phyloP scores from a whole-genome alignment of 1,284 basidiomycete species.

The Heterobasidion occidentale region DNA sequence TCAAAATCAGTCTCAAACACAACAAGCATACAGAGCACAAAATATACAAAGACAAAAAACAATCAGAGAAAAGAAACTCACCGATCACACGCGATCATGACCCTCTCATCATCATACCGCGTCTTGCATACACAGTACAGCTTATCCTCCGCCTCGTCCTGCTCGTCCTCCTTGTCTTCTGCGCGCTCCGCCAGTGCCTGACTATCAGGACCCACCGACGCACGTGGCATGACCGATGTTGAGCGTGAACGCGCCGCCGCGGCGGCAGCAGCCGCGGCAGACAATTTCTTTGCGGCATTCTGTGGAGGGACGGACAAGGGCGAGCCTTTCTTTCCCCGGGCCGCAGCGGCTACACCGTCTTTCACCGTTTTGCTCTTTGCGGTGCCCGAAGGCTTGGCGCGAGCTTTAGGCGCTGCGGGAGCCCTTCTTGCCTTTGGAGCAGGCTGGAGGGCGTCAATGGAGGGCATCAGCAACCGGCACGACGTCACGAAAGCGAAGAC shows the following conservation, averaged over 20 bases:
- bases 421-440: constrained; percentile 26
- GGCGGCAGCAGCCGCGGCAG: constrained; percentile 13
- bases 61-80: constrained; percentile 21
- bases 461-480: too few relatives aligned
- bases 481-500: not conserved
- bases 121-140: constrained; percentile 81
- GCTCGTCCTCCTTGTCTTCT: constrained; percentile 47
- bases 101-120: constrained; percentile 70
- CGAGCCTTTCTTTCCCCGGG: constrained; percentile 19
- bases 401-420: constrained; percentile 26
- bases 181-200: constrained; percentile 39
- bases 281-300: constrained; percentile 20
- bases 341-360: constrained; percentile 10
- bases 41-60: not conserved
- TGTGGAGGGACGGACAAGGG: constrained; percentile 6
- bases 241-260: constrained; percentile 56
- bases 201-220: not conserved
- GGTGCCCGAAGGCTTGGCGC: constrained; percentile 23
- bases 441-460: constrained; percentile 22
- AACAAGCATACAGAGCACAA: not conserved
- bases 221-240: constrained; percentile 50
- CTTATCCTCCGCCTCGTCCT: constrained; percentile 61
- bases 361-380: constrained; percentile 13
- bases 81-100: constrained; percentile 91
- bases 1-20: not conserved